Conservation (phyloP, 2,329 filamentous ascomycete genomes). For the Scortechinia acanthostroma region DNA sequence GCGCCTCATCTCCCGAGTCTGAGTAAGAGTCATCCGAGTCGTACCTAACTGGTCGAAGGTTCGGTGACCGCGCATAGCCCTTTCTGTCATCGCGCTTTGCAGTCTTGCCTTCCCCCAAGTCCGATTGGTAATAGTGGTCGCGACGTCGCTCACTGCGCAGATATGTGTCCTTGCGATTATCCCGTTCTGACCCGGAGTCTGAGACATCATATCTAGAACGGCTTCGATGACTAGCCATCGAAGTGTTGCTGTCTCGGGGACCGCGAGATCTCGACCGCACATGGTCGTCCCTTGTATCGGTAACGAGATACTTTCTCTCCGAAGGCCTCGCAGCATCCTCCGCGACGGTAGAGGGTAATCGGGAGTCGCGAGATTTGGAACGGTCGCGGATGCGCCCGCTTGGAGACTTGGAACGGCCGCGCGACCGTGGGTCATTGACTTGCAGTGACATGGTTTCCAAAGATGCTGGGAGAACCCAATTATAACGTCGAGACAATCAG, state of each 20-base stretch:
- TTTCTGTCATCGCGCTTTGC: too few species aligned
- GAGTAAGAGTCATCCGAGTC: not conserved
- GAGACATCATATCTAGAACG: too few species aligned
- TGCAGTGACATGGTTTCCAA: not conserved
- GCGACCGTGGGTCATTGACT: not conserved
- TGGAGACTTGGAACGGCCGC: not conserved
- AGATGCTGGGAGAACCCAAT: not conserved
- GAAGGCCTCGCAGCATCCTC: too few species aligned
- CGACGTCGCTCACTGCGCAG: too few species aligned
- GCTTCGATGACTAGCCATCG: too few species aligned
- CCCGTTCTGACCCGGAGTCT: too few species aligned
- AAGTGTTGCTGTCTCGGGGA: not conserved
- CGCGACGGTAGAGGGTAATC: not conserved
- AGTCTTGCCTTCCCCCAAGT: too few species aligned
- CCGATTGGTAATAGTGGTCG: too few species aligned
- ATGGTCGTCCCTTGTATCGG: not conserved
- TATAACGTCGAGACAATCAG: too few species aligned
- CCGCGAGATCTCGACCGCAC: not conserved
- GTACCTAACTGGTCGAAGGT: too few species aligned
- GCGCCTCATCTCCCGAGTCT: not conserved
- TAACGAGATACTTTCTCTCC: not conserved
- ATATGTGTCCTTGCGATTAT: too few species aligned
- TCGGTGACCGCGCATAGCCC: too few species aligned
- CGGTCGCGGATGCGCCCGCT: not conserved
- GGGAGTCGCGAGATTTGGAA: not conserved